Conservation (phyloP, 2,329 filamentous ascomycete genomes). For the Hypoxylon sp. region DNA sequence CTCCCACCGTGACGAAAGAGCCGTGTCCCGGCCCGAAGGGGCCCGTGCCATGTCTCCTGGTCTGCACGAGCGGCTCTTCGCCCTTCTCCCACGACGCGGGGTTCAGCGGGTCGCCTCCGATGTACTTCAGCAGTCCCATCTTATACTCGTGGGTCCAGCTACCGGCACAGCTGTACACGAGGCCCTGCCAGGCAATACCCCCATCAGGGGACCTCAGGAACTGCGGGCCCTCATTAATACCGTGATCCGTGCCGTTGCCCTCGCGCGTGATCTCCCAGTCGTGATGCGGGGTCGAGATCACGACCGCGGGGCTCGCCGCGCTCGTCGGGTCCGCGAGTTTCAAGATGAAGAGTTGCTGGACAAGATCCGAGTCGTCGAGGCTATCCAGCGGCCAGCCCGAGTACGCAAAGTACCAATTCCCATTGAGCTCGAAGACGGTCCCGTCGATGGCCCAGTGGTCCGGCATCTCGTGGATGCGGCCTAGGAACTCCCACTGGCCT, state of each 20-base stretch:
- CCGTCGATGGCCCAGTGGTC: conserved; percentile 55
- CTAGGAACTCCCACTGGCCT: conserved; percentile 54
- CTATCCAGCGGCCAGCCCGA: conserved; percentile 54
- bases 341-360: conserved; percentile 52
- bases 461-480: conserved; percentile 50
- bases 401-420: conserved; percentile 52
- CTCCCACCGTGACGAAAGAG: conserved; percentile 49
- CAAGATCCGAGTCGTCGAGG: conserved; percentile 43
- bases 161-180: conserved; percentile 53
- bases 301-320: conserved; percentile 43
- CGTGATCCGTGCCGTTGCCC: conserved; percentile 49
- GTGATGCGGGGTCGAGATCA: conserved; percentile 48
- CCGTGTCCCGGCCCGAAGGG: conserved; percentile 54
- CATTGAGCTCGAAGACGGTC: conserved; percentile 52
- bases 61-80: conserved; percentile 49
- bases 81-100: conserved; percentile 51
- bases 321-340: conserved; percentile 48
- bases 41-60: conserved; percentile 31
- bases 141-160: conserved; percentile 56
- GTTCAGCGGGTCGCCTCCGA: conserved; percentile 51
- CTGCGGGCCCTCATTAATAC: conserved; percentile 56
- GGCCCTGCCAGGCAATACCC: conserved; percentile 47
- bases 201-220: conserved; percentile 52
- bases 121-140: conserved; percentile 52
- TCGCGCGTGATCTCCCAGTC: conserved; percentile 54